A percentile compares a stretch with the other conserved stretches of the same genome.
Conservation (phyloP, 75 land plant genomes). For the Isoetes taiwanensis region DNA sequence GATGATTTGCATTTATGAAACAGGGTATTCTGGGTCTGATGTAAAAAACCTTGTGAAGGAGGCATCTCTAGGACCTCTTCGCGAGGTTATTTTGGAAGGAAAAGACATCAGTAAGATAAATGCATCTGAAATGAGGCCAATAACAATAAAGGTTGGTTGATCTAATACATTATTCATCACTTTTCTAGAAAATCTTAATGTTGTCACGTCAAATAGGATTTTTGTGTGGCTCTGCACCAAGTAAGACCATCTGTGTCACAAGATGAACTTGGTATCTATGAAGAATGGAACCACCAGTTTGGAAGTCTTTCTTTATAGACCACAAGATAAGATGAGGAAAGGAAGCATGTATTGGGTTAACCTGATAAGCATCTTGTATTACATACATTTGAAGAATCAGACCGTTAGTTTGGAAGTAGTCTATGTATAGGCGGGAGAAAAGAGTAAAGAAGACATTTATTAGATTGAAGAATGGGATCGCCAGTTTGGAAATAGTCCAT, state of each 20-base stretch:
- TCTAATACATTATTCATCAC: background rate
- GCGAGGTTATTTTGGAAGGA: slow-evolving; percentile 77
- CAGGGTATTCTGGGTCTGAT: slow-evolving; percentile 97
- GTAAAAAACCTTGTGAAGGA: slow-evolving; percentile 97
- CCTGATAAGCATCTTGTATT: background rate
- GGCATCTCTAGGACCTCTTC: slow-evolving; percentile 96
- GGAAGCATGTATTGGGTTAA: background rate
- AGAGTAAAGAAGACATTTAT: background rate
- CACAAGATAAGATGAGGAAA: background rate
- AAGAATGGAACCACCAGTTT: slow-evolving; percentile 93
- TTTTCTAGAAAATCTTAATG: background rate
- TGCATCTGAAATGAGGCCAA: slow-evolving; percentile 82
- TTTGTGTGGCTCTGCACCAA: slow-evolving; percentile 69
- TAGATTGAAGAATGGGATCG: background rate
- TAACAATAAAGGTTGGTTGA: slow-evolving; percentile 51
- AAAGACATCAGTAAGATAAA: slow-evolving; percentile 65
- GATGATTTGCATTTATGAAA: background rate
- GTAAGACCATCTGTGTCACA: slow-evolving; percentile 87
- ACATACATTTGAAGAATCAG: background rate
- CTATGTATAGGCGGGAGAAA: background rate
- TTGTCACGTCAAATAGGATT: slow-evolving; percentile 40
- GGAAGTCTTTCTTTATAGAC: slow-evolving; percentile 49
- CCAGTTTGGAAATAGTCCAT: too few relatives aligned
- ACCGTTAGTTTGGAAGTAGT: slow-evolving; percentile 3
- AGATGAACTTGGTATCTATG: slow-evolving; percentile 67